Evolutionary conservation across 805 yeast genomes (phyloP), one percentile per base, ranked within the genome.

Genomic region (Scheffersomyces amazonensis): DNA sequence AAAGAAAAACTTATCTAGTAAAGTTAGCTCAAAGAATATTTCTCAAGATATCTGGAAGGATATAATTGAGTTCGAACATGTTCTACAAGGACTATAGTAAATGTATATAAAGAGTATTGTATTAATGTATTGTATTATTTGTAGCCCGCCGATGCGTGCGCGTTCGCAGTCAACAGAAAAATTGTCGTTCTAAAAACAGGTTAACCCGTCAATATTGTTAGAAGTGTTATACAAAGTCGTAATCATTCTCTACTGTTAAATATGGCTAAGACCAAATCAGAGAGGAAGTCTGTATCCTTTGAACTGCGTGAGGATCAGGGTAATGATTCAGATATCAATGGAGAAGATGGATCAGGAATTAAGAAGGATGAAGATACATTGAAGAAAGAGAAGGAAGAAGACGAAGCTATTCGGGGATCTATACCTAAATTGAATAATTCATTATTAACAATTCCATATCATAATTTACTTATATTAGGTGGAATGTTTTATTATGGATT

Each of bases 1-100:
- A 47, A 76, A 81, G 58, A 67, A 60, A 27, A 68, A 66, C 27
- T 62, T 81, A 23, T 74, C 81, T 6, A 61, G 69, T 21, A 83
- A 81, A 50, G 76, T 81, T 6, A 52, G 69, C 13, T 79, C 84
- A 2, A 78, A 76, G 49, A 72, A 69, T 42, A 73, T 78, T 0
- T 70, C 75, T 32, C 68, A 70, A 36, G 88, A 83, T 25, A 64
- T 83, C 6, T 84, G 88, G 81, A 75, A 75, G 44, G 91, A 84
- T 54, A 56, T 85, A 32, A 69, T 80, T 22, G 79, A 76, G 44
- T 61, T 77, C 31, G 83, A 78, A 43, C 73, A 70, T 39, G 57
- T 48, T 50, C 49, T 35, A 24, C 18, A 30, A 19, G 39, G 39
- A 2, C 12, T 35, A 27, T 35, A 22, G 27, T 13, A n/a, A n/a